Evolutionary conservation across 139 green algal species (phyloP), one percentile per base, ranked within the genome.

Genomic region (Micromonas pusilla): DNA sequence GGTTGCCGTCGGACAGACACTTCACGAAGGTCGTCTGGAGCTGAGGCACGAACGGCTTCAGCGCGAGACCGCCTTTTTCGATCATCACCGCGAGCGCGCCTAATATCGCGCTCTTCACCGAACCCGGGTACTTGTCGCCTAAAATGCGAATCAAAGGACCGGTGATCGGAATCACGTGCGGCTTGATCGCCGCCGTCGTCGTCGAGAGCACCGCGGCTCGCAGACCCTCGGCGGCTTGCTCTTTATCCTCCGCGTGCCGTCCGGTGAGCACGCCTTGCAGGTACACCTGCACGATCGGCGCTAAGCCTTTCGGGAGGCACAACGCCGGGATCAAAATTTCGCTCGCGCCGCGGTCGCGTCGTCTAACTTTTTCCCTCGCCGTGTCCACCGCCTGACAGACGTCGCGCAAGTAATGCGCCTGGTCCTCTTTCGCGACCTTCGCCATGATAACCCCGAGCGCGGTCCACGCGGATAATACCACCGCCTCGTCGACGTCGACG

Each of bases 1-100:
- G 60, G 37, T 75, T 62, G 5, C 19, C 68, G 38, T 99, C 95
- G 26, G 86, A 79, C 30, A 99, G 88, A 85, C 92, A 97, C 86
- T 97, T 97, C 53, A 97, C 77, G 87, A 98, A 99, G 16, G 93
- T 97, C 57, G 95, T 97, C 86, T 99, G 95, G 72, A 99, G 90
- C 87, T 97, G 93, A n/a, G 95, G 91, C 77, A 97, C 89, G 80
- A 99, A 98, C 13, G 93, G 92, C 86, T 95, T 95, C 28, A 98
- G 87, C 1, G 82, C 89, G 23, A 86, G n/a, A 5, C 95, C 92
- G 3, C 87, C 93, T 77, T 94, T 93, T 70, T 33, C 53, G 70
- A 98, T 93, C 39, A 98, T 84, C 60, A 92, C 66, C 36, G 87
- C 91, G 64, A 99, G 87, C 1, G 93, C 94, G 28, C 78, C 75